These are phyloP conservation scores for Hepatocystis sp. DNA, from an alignment of 169 alveolate species.

Conservation along the genomic window DNA sequence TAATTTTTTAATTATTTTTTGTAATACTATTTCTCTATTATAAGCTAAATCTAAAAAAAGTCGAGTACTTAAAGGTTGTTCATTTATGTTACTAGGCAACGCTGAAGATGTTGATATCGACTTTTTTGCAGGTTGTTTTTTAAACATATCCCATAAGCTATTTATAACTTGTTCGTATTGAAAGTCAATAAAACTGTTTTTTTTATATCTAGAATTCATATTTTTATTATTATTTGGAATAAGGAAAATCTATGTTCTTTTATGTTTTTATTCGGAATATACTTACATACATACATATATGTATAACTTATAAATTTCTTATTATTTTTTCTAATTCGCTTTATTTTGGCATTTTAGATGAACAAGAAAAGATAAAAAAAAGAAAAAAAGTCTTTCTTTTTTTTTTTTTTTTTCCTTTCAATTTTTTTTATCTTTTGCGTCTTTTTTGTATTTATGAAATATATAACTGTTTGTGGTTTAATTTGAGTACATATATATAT, in stretches of 20 bases:
- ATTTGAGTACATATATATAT: not conserved
- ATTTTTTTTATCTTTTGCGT: too few species aligned
- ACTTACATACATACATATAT: not conserved
- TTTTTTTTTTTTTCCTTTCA: too few species aligned
- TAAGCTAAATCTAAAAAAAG: conserved; percentile 61
- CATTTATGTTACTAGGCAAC: conserved; percentile 47
- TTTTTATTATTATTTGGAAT: conserved; percentile 21
- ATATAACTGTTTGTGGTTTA: not conserved
- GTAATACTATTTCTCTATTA: conserved; percentile 52
- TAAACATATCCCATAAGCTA: conserved; percentile 41
- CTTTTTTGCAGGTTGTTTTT: conserved; percentile 31
- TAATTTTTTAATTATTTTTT: conserved; percentile 62
- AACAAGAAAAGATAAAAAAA: too few species aligned
- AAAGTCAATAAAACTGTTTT: conserved; percentile 52
- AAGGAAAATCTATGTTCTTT: too few species aligned
- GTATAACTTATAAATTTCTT: too few species aligned
- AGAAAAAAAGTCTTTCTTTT: too few species aligned
- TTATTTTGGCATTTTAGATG: too few species aligned
- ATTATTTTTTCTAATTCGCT: too few species aligned
- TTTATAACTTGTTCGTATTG: conserved; percentile 66
- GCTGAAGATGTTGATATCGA: conserved; percentile 67
- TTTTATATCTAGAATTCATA: conserved; percentile 17
- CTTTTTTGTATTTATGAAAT: not conserved
- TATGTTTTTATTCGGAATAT: too few species aligned
- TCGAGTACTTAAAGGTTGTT: conserved; percentile 56